Evolutionary conservation across 805 yeast genomes (phyloP).

Genomic region (Brettanomyces naardenensis): DNA sequence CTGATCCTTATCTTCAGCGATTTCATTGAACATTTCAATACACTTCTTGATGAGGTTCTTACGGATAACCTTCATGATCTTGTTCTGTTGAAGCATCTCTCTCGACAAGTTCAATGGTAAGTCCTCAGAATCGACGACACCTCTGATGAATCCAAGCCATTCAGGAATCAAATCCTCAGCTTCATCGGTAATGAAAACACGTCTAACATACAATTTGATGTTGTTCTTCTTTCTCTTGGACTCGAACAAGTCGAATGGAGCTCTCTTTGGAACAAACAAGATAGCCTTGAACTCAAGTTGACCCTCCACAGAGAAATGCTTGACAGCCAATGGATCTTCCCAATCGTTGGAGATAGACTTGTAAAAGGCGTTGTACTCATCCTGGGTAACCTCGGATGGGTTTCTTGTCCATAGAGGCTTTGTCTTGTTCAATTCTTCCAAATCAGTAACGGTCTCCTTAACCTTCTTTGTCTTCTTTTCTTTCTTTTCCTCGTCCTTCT

Average conservation of each 20-base stretch:
- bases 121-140: conserved; percentile 99
- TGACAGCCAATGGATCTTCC: conserved; percentile 99
- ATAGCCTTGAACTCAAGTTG: conserved; percentile 99
- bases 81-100: conserved; percentile 99
- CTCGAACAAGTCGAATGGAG: conserved; percentile 98
- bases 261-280: conserved; percentile 96
- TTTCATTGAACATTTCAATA: conserved; percentile 97
- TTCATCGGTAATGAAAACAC: conserved; percentile 99
- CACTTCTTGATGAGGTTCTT: conserved; percentile 98
- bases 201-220: conserved; percentile 97
- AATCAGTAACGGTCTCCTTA: conserved; percentile 89
- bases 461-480: conserved; percentile 78
- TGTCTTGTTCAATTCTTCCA: conserved; percentile 97
- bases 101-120: conserved; percentile 99
- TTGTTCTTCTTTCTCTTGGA: conserved; percentile 98
- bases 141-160: conserved; percentile 95
- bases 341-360: conserved; percentile 98
- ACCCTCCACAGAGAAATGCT: conserved; percentile 99
- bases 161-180: conserved; percentile 99
- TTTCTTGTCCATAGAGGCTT: conserved; percentile 99
- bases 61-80: conserved; percentile 98
- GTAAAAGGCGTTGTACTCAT: conserved; percentile 98
- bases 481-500: conserved; percentile 66
- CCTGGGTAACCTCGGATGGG: conserved; percentile 96
- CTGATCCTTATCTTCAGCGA: conserved; percentile 98